A percentile compares a stretch with the other conserved stretches of the same genome.
These are phyloP conservation scores for Leucoagaricus sp. DNA, from an alignment of 1,284 basidiomycete species.

Conservation along the genomic window DNA sequence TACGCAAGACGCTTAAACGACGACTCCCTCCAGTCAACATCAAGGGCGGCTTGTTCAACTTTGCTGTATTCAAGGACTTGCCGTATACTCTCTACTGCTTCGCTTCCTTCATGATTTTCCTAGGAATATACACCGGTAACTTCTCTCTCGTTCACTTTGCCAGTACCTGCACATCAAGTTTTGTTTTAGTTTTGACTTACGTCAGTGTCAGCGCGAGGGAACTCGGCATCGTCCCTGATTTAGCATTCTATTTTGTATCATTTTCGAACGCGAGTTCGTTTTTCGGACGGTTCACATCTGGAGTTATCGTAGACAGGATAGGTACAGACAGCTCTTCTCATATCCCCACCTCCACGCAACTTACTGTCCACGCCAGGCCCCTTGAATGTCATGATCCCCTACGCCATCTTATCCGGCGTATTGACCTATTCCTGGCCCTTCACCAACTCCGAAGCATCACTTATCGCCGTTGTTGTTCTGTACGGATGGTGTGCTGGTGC, in stretches of 20 bases:
- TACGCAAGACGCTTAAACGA: constrained; percentile 49
- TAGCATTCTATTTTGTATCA: constrained; percentile 49
- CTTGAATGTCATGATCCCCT: constrained; percentile 57
- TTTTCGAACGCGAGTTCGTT: constrained; percentile 47
- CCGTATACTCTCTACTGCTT: constrained; percentile 42
- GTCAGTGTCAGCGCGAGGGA: constrained; percentile 40
- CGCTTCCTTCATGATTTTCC: constrained; percentile 45
- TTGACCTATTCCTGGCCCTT: constrained; percentile 63
- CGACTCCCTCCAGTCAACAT: constrained; percentile 46
- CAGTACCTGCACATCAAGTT: no score
- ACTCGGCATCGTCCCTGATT: constrained; percentile 38
- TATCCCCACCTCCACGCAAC: neutral
- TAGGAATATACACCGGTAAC: constrained; percentile 60
- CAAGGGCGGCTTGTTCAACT: constrained; percentile 48
- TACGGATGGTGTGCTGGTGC: constrained; percentile 55
- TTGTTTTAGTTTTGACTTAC: constrained; percentile 51
- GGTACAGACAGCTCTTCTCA: constrained; percentile 27
- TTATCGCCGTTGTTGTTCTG: constrained; percentile 48
- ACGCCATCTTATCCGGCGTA: constrained; percentile 47
- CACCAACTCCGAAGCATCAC: constrained; percentile 38
- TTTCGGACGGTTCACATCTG: constrained; percentile 42
- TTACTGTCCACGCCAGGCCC: constrained; percentile 36
- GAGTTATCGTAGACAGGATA: constrained; percentile 37
- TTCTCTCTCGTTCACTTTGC: neutral
- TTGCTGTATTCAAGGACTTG: constrained; percentile 43